phyloP scores from a whole-genome alignment of 345 rosid genomes.

The Carallia brachiata region DNA sequence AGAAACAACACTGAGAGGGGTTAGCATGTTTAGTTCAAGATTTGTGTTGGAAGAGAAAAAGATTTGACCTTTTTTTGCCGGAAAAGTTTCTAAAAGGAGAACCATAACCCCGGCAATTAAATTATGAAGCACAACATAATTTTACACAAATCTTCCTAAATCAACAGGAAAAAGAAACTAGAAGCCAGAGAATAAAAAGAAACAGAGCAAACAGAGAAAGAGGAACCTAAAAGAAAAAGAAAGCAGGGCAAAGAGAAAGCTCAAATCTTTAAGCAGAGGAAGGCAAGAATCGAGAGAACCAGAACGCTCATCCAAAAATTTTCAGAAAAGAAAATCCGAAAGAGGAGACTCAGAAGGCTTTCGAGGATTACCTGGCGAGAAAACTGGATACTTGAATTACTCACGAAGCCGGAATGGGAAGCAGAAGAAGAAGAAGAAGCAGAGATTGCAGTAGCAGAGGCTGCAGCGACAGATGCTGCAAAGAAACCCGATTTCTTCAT shows the following conservation, averaged over 20 bases:
- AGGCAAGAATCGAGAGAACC: too few relatives aligned
- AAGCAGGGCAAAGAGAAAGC: too few relatives aligned
- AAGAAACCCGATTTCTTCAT: constrained; percentile 62
- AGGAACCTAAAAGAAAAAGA: too few relatives aligned
- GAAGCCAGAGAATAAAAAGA: not conserved
- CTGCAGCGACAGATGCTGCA: constrained; percentile 50
- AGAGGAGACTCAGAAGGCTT: not conserved
- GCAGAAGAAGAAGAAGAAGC: constrained; percentile 41
- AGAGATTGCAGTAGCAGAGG: constrained; percentile 51
- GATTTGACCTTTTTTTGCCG: not conserved
- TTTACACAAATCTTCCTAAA: not conserved
- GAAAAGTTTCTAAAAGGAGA: not conserved
- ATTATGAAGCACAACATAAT: not conserved
- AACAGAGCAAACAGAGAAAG: not conserved
- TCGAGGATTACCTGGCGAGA: constrained; percentile 40
- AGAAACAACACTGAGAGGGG: too few relatives aligned
- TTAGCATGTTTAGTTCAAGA: too few relatives aligned
- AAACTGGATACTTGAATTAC: constrained; percentile 33
- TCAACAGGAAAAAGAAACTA: not conserved
- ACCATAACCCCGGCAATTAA: not conserved
- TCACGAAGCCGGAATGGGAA: constrained; percentile 12
- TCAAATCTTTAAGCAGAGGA: too few relatives aligned
- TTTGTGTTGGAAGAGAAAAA: too few relatives aligned
- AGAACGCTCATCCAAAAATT: too few relatives aligned
- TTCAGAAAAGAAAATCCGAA: not conserved